phyloP scores from a whole-genome alignment of 192 early-diverging fungal genomes.

The Pilobolus umbonatus region DNA sequence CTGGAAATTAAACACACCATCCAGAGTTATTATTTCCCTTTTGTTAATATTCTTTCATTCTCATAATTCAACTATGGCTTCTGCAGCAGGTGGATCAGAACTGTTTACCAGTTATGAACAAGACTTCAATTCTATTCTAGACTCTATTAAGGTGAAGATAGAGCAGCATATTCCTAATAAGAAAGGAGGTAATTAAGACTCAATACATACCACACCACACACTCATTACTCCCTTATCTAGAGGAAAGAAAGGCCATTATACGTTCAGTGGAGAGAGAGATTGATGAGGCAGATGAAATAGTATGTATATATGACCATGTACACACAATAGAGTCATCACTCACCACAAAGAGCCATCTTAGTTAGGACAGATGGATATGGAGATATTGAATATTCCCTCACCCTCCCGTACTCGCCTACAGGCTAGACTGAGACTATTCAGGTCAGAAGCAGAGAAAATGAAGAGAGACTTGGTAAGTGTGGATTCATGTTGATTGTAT shows the following conservation, averaged over 20 bases:
- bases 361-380: constrained; percentile 92
- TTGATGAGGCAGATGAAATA: constrained; percentile 89
- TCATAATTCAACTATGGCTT: too few relatives aligned
- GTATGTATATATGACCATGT: constrained; percentile 36
- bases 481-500: too few relatives aligned
- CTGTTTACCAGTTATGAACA: constrained; percentile 86
- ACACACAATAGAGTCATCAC: not conserved
- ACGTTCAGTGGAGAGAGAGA: constrained; percentile 75
- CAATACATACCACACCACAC: not conserved
- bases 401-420: constrained; percentile 56
- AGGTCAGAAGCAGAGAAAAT: constrained; percentile 78
- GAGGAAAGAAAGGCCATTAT: constrained; percentile 71
- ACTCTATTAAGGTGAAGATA: constrained; percentile 56
- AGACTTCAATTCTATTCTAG: constrained; percentile 64
- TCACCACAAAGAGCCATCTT: not conserved
- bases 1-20: too few relatives aligned
- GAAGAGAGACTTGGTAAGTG: constrained; percentile 70
- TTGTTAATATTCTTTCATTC: too few relatives aligned
- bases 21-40: too few relatives aligned
- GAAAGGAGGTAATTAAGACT: constrained; percentile 46
- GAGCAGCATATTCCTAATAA: constrained; percentile 51
- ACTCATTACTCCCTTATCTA: constrained; percentile 26
- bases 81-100: constrained; percentile 56
- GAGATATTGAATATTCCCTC: constrained; percentile 75
- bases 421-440: constrained; percentile 62